Evolutionary conservation across 2,329 filamentous ascomycete genomes (phyloP).

Genomic region (Hypoxylon sp.): DNA sequence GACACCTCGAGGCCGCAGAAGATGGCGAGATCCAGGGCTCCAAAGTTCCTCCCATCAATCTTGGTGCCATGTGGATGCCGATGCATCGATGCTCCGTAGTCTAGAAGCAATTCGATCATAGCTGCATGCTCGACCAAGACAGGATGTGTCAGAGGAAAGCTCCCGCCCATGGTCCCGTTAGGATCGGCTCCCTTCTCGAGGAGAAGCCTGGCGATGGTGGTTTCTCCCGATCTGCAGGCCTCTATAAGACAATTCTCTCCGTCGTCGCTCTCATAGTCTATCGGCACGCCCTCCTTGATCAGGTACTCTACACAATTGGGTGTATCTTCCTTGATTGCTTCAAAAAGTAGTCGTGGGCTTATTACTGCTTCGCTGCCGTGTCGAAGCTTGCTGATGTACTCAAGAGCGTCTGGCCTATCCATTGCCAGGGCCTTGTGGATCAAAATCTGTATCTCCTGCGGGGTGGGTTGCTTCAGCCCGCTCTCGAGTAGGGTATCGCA

Average conservation of each 20-base stretch:
- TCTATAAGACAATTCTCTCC: slow-evolving; percentile 17
- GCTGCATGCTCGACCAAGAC: not conserved
- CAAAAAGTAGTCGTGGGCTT: slow-evolving; percentile 4
- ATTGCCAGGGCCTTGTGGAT: not conserved
- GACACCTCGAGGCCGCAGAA: not conserved
- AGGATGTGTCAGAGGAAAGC: slow-evolving; percentile 5
- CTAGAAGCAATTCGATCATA: slow-evolving; percentile 27
- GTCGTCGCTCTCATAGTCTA: slow-evolving; percentile 1
- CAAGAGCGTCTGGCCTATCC: slow-evolving; percentile 3
- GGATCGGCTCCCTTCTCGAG: slow-evolving; percentile 35
- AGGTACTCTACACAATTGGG: slow-evolving; percentile 16
- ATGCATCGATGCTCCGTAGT: slow-evolving; percentile 35
- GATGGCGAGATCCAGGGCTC: slow-evolving; percentile 30
- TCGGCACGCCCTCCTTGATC: slow-evolving; percentile 21
- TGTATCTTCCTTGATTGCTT: not conserved
- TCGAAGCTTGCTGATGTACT: slow-evolving; percentile 9
- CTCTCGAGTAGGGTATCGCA: slow-evolving; percentile 13
- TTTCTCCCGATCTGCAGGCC: slow-evolving; percentile 14
- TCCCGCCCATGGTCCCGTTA: slow-evolving; percentile 13
- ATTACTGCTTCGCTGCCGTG: not conserved
- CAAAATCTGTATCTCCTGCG: not conserved
- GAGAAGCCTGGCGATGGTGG: slow-evolving; percentile 11
- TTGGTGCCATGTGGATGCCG: not conserved
- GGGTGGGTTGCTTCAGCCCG: slow-evolving; percentile 7
- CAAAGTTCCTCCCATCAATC: not conserved